A percentile compares a stretch with the other conserved stretches of the same genome.
Conservation (phyloP, 2,329 filamentous ascomycete genomes). For the Atkinsonella hypoxylon region DNA sequence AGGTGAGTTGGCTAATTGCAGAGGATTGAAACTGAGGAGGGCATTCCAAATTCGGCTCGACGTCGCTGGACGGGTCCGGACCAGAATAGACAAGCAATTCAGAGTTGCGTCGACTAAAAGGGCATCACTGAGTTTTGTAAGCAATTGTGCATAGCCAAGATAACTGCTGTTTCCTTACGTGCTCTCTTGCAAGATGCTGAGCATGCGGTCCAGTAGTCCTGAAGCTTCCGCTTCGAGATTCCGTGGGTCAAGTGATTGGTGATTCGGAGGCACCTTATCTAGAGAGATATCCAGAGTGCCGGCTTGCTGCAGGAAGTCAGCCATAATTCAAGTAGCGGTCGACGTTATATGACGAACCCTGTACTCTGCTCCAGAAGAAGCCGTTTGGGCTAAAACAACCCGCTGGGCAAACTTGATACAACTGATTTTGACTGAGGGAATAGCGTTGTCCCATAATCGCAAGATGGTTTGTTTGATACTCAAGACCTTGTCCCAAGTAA, state of each 20-base stretch:
- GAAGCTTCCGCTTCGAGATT: constrained; percentile 88
- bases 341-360: constrained; percentile 48
- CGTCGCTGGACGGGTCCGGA: constrained; percentile 69
- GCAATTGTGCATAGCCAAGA: background rate
- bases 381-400: constrained; percentile 83
- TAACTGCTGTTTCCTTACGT: constrained; percentile 43
- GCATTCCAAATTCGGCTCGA: constrained; percentile 77
- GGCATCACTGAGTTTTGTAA: constrained; percentile 51
- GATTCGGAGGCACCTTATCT: constrained; percentile 70
- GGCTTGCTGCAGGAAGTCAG: constrained; percentile 24
- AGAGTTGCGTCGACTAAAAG: constrained; percentile 82
- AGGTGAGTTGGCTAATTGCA: constrained; percentile 65
- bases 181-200: constrained; percentile 74
- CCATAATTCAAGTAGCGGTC: background rate
- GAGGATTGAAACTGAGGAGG: constrained; percentile 81
- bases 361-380: constrained; percentile 68
- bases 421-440: constrained; percentile 71
- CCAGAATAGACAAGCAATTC: constrained; percentile 73
- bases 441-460: constrained; percentile 72
- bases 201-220: constrained; percentile 77
- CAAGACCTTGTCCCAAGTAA: constrained; percentile 79
- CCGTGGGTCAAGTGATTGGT: constrained; percentile 65
- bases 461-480: constrained; percentile 84
- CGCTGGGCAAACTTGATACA: constrained; percentile 97
- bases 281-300: constrained; percentile 65